Evolutionary conservation across 495 filamentous ascomycete species (phyloP).

Genomic region (Aspergillus leporis): DNA sequence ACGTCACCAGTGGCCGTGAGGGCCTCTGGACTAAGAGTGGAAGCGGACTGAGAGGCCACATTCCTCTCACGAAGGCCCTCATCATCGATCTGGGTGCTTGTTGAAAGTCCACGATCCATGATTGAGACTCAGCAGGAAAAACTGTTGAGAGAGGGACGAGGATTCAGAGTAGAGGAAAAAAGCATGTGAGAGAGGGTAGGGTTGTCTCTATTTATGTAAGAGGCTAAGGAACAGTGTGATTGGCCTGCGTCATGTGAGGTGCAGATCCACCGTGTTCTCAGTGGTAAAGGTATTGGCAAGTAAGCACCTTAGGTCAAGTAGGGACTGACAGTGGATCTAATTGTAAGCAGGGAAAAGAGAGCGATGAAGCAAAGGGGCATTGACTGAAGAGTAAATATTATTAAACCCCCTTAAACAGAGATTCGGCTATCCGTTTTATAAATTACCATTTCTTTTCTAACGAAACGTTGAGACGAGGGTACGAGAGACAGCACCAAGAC

Average conservation of each 20-base stretch:
- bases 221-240: constrained; percentile 14
- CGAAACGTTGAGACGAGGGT: neutral
- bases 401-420: neutral
- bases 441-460: neutral
- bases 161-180: constrained; percentile 5
- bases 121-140: constrained; percentile 25
- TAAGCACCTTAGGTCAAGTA: too few relatives aligned
- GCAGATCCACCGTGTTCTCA: constrained; percentile 10
- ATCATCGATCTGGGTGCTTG: constrained; percentile 39
- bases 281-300: neutral
- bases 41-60: constrained; percentile 32
- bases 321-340: too few relatives aligned
- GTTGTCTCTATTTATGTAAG: constrained; percentile 17
- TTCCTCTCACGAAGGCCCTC: constrained; percentile 50
- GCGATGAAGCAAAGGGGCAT: neutral
- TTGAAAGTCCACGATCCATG: constrained; percentile 48
- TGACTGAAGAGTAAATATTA: neutral
- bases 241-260: constrained; percentile 14
- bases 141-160: constrained; percentile 15
- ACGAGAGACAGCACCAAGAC: neutral
- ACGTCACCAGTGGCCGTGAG: constrained; percentile 37
- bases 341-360: neutral
- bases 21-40: constrained; percentile 37
- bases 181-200: constrained; percentile 38
- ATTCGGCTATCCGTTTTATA: neutral